Percentiles rank a stretch among this genome's conserved stretches.
Conservation (phyloP, 208 protist genomes). For the Leptomonas pyrrhocoris region DNA sequence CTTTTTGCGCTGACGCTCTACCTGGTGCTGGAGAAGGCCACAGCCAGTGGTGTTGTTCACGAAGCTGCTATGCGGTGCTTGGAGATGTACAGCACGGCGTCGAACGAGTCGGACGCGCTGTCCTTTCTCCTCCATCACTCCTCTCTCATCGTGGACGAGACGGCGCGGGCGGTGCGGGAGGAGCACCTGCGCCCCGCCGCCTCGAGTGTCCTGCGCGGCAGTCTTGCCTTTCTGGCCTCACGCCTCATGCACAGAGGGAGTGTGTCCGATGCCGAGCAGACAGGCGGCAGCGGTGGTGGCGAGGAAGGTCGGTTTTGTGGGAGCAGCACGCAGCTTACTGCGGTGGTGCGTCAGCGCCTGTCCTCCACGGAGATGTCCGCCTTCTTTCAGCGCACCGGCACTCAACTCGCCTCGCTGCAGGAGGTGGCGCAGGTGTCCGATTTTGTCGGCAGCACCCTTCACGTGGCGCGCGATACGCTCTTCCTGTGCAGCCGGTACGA, state of each 20-base stretch:
- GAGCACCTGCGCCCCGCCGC: constrained; percentile 60
- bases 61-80: constrained; percentile 63
- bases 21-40: constrained; percentile 86
- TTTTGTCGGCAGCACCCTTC: constrained; percentile 72
- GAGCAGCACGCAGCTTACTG: constrained; percentile 23
- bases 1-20: constrained; percentile 75
- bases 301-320: background rate
- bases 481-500: constrained; percentile 43
- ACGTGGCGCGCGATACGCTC: constrained; percentile 59
- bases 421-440: constrained; percentile 52
- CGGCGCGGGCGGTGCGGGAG: constrained; percentile 71
- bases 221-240: constrained; percentile 39
- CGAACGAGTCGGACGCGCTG: constrained; percentile 37
- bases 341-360: constrained; percentile 53
- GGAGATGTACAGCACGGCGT: constrained; percentile 47
- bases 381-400: constrained; percentile 18
- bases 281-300: background rate
- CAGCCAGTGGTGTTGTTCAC: constrained; percentile 54
- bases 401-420: background rate
- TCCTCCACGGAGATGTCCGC: constrained; percentile 24
- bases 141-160: constrained; percentile 74
- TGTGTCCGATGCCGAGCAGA: background rate
- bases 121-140: constrained; percentile 58
- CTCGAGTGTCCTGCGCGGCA: constrained; percentile 70
- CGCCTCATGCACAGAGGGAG: constrained; percentile 6